A percentile compares a stretch with the other conserved stretches of the same genome.
These are phyloP conservation scores for Kluyveromyces starmeri DNA, from an alignment of 805 yeast species.

Conservation along the genomic window DNA sequence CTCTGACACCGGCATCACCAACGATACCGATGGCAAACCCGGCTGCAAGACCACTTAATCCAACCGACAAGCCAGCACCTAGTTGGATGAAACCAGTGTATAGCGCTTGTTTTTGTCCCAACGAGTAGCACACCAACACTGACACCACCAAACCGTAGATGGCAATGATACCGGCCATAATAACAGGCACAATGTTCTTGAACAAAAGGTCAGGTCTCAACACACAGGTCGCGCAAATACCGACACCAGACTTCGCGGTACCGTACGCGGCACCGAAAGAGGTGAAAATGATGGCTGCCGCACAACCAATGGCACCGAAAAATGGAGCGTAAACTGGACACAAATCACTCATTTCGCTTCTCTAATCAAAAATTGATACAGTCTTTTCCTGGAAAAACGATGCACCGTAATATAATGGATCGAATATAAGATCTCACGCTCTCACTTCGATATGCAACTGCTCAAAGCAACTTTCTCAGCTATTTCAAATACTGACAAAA, in stretches of 20 bases:
- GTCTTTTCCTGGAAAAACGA: too few species aligned
- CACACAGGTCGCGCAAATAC: constrained; percentile 97
- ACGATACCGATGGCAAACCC: constrained; percentile 99
- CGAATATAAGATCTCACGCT: too few species aligned
- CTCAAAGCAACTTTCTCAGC: too few species aligned
- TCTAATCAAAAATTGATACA: neutral
- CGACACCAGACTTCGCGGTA: constrained; percentile 98
- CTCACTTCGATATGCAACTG: too few species aligned
- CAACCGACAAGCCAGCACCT: constrained; percentile 97
- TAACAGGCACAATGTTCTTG: constrained; percentile 90
- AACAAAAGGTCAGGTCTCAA: constrained; percentile 94
- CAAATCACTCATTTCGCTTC: constrained; percentile 25
- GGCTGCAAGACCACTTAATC: constrained; percentile 94
- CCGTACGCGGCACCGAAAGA: constrained; percentile 99
- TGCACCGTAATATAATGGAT: too few species aligned
- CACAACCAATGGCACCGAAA: constrained; percentile 99
- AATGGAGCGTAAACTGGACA: constrained; percentile 62
- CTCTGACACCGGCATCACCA: constrained; percentile 99
- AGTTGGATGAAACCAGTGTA: constrained; percentile 97
- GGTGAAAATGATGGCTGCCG: constrained; percentile 97
- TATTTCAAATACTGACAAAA: too few species aligned
- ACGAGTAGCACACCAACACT: constrained; percentile 83
- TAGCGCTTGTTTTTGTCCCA: constrained; percentile 83
- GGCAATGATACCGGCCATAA: constrained; percentile 99
- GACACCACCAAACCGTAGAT: constrained; percentile 96